These are phyloP conservation scores for Termitomyces sp. DNA, from an alignment of 1,284 basidiomycete genomes.

Conservation along the genomic window DNA sequence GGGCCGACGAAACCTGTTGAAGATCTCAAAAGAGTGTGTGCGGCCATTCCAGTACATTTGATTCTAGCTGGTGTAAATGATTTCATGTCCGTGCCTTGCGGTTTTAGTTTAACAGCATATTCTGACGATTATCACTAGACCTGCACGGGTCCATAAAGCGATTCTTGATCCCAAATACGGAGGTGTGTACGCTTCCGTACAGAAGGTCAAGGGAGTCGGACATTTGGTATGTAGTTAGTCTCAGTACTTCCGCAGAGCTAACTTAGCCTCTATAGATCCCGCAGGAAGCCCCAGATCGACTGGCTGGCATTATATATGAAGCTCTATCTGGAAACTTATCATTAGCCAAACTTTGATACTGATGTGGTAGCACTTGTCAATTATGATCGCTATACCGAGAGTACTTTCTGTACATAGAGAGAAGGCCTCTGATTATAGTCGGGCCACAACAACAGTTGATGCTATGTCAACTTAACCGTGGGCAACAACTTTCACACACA, in stretches of 20 bases:
- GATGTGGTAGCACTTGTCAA: not conserved
- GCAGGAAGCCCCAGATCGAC: conserved; percentile 20
- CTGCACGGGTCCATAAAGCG: conserved; percentile 38
- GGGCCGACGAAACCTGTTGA: conserved; percentile 46
- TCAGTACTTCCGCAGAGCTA: not conserved
- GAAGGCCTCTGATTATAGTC: not conserved
- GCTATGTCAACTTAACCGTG: not conserved
- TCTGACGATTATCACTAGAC: conserved; percentile 25
- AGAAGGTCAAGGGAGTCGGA: conserved; percentile 35
- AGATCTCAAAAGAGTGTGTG: conserved; percentile 35
- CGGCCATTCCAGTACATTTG: conserved; percentile 40
- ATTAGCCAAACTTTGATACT: conserved; percentile 6
- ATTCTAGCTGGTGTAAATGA: conserved; percentile 46
- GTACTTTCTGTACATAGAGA: not conserved
- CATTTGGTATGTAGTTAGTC: conserved; percentile 37
- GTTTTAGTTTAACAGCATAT: not conserved
- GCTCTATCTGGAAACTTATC: conserved; percentile 3
- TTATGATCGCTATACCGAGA: not conserved
- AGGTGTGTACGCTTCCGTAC: conserved; percentile 35
- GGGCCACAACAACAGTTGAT: not conserved
- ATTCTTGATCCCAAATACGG: conserved; percentile 40
- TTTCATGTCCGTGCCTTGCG: conserved; percentile 36
- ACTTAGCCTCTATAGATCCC: conserved; percentile 14
- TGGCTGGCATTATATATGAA: conserved; percentile 16
- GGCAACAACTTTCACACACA: not conserved